Evolutionary conservation across 768 basidiomycete genomes (phyloP).

Genomic region (Podaxis mareebaensis): DNA sequence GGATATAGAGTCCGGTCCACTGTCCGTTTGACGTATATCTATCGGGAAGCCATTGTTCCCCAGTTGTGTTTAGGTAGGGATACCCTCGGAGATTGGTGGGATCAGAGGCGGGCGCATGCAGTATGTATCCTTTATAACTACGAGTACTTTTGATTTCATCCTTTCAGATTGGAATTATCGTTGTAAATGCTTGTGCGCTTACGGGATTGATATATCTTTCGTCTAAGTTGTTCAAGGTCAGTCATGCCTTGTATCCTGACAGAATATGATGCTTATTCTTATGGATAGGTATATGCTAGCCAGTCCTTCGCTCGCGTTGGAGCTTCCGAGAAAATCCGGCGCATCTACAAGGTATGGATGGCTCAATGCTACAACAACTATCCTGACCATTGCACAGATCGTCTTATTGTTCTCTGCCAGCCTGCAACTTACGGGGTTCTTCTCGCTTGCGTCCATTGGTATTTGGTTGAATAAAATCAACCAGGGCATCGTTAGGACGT

Average conservation of each 20-base stretch:
- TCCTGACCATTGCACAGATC: slow-evolving; percentile 31
- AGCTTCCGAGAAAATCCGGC: slow-evolving; percentile 41
- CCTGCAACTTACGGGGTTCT: slow-evolving; percentile 51
- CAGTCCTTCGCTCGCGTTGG: slow-evolving; percentile 52
- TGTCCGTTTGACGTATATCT: slow-evolving; percentile 29
- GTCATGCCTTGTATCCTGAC: neutral
- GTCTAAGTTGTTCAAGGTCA: slow-evolving; percentile 43
- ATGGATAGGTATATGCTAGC: slow-evolving; percentile 37
- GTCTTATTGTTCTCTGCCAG: slow-evolving; percentile 49
- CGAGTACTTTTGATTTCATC: slow-evolving; percentile 5
- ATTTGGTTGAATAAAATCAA: slow-evolving; percentile 53
- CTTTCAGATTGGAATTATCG: slow-evolving; percentile 40
- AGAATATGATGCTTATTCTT: neutral
- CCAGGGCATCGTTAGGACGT: slow-evolving; percentile 31
- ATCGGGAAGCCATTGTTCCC: slow-evolving; percentile 34
- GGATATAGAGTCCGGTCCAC: slow-evolving; percentile 41
- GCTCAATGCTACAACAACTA: neutral
- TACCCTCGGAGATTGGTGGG: slow-evolving; percentile 46
- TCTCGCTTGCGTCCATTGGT: slow-evolving; percentile 43
- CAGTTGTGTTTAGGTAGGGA: slow-evolving; percentile 41
- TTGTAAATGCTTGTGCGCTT: slow-evolving; percentile 37
- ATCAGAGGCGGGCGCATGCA: slow-evolving; percentile 29
- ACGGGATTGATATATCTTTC: slow-evolving; percentile 39
- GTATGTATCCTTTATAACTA: slow-evolving; percentile 29
- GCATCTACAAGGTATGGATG: slow-evolving; percentile 45